Conservation (phyloP, 2,329 filamentous ascomycete species). For the Aureobasidium sp. region DNA sequence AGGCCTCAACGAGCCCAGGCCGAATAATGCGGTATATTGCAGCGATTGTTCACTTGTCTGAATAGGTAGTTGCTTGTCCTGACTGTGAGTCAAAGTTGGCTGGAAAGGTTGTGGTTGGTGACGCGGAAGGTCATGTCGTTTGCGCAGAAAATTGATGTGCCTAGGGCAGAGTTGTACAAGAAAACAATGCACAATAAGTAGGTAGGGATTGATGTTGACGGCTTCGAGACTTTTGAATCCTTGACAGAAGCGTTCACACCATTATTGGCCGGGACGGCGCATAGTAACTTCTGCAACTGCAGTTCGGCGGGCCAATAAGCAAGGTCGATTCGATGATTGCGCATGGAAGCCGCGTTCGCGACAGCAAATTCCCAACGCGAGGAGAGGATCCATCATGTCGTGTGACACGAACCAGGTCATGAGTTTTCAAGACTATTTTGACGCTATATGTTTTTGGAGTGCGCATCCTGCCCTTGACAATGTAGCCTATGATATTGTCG, state of each 20-base stretch:
- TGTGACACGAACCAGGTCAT: not conserved
- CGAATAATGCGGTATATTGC: not conserved
- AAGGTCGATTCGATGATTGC: not conserved
- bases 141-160: not conserved
- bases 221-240: not conserved
- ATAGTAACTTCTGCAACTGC: not conserved
- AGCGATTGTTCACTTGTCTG: not conserved
- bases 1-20: not conserved
- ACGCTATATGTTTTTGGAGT: not conserved
- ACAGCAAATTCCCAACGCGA: not conserved
- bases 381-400: not conserved
- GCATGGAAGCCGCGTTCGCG: constrained; percentile 3
- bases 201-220: not conserved
- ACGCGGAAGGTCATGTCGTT: not conserved
- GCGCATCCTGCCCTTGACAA: not conserved
- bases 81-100: not conserved
- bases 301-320: not conserved
- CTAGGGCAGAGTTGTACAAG: not conserved
- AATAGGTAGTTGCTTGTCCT: not conserved
- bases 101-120: not conserved
- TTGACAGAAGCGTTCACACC: not conserved
- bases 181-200: not conserved
- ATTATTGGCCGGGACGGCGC: constrained; percentile 1
- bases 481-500: not conserved
- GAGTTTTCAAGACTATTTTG: not conserved